Evolutionary conservation across 2,329 filamentous ascomycete species (phyloP).

Genomic region (Arachnopeziza araneosa): DNA sequence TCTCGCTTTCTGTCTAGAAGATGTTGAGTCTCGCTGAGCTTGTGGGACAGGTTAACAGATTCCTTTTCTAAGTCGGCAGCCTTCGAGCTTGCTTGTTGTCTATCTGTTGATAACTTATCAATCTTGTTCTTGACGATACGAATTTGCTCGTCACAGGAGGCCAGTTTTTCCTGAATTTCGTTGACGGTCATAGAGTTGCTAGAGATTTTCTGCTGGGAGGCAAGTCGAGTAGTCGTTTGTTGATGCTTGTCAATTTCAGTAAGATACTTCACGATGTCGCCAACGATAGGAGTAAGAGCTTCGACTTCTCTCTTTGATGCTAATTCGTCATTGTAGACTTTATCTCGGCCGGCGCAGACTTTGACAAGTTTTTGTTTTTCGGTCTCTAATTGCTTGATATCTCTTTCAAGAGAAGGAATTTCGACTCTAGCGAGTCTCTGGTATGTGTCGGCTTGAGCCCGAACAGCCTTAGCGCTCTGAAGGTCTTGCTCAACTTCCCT

Average conservation of each 20-base stretch:
- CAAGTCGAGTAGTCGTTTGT: constrained; percentile 67
- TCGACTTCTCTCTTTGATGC: constrained; percentile 68
- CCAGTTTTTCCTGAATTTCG: constrained; percentile 75
- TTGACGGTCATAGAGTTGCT: constrained; percentile 66
- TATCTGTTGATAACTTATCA: constrained; percentile 60
- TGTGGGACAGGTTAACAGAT: constrained; percentile 67
- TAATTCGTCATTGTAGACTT: constrained; percentile 56
- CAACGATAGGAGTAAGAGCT: constrained; percentile 68
- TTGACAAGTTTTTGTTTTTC: constrained; percentile 56
- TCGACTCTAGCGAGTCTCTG: constrained; percentile 61
- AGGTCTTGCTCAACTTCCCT: constrained; percentile 45
- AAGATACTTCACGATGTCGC: constrained; percentile 66
- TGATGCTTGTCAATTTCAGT: constrained; percentile 68
- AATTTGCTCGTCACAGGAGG: constrained; percentile 60
- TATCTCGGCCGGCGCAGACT: constrained; percentile 63
- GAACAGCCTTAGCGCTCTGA: constrained; percentile 54
- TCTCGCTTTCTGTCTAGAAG: constrained; percentile 77
- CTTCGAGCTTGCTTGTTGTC: constrained; percentile 63
- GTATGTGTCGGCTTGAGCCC: constrained; percentile 69
- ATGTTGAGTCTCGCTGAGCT: constrained; percentile 63
- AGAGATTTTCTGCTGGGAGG: constrained; percentile 67
- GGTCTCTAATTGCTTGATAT: constrained; percentile 55
- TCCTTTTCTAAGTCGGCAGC: constrained; percentile 71
- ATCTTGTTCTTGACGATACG: constrained; percentile 59
- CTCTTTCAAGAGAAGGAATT: constrained; percentile 61